Evolutionary conservation across 768 basidiomycete genomes (phyloP).

Genomic region (Paxillus ammoniavirescens): DNA sequence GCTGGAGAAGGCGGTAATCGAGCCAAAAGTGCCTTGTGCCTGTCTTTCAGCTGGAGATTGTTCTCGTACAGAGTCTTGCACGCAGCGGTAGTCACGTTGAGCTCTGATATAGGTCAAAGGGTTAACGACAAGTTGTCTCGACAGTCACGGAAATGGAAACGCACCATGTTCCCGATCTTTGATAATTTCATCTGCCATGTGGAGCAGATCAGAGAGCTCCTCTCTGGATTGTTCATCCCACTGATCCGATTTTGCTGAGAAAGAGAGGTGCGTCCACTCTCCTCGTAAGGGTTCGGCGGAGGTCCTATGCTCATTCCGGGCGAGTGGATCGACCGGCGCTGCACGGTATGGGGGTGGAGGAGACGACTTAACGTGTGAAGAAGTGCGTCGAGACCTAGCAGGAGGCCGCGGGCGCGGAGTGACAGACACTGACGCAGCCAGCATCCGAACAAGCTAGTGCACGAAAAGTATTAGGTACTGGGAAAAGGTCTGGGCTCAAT

Average conservation of each 20-base stretch:
- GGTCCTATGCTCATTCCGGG: conserved; percentile 33
- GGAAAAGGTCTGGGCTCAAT: neutral
- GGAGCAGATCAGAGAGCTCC: conserved; percentile 66
- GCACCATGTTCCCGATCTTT: conserved; percentile 74
- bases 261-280: conserved; percentile 14
- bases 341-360: conserved; percentile 62
- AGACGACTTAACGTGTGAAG: conserved; percentile 34
- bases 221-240: conserved; percentile 72
- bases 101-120: conserved; percentile 43
- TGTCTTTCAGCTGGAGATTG: conserved; percentile 64
- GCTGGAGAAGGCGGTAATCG: conserved; percentile 53
- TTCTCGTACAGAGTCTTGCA: conserved; percentile 70
- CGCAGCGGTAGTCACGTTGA: conserved; percentile 63
- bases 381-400: conserved; percentile 57
- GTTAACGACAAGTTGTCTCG: neutral
- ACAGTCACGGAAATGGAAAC: conserved; percentile 23
- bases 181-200: conserved; percentile 73
- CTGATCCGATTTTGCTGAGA: conserved; percentile 35
- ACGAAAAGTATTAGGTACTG: neutral
- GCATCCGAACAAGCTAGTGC: conserved; percentile 38
- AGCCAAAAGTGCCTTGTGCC: conserved; percentile 69
- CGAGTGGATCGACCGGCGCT: conserved; percentile 29
- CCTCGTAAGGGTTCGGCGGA: conserved; percentile 21
- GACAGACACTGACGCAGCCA: conserved; percentile 30
- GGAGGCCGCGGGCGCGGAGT: conserved; percentile 70